These are phyloP conservation scores for Selaginella moellendorffii DNA, from an alignment of 75 land plant species.

Conservation along the genomic window DNA sequence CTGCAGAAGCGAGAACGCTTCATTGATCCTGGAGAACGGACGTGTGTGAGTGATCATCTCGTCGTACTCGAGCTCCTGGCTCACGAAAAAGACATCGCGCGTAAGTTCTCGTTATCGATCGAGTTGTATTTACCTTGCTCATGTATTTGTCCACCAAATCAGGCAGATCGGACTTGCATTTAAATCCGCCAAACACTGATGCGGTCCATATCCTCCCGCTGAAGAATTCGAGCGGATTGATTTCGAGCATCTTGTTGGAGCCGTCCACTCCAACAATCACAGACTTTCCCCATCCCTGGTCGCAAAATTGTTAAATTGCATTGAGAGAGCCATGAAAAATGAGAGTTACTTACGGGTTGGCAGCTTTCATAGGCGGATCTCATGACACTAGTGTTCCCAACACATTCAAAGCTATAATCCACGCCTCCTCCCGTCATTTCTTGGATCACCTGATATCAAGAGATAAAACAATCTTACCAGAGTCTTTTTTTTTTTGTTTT, in stretches of 20 bases:
- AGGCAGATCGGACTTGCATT: constrained; percentile 54
- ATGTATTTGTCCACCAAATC: constrained; percentile 39
- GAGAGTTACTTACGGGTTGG: neutral
- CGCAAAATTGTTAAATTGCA: neutral
- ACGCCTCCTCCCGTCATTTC: constrained; percentile 20
- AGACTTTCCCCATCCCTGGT: constrained; percentile 7
- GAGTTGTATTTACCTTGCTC: constrained; percentile 38
- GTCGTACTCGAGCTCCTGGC: constrained; percentile 29
- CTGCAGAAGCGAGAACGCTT: constrained; percentile 38
- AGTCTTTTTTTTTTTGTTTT: neutral
- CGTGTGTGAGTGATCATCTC: constrained; percentile 25
- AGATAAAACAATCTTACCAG: neutral
- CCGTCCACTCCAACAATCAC: constrained; percentile 7
- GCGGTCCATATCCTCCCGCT: constrained; percentile 40
- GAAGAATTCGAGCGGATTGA: constrained; percentile 44
- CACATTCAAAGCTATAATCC: constrained; percentile 22
- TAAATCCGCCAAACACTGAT: constrained; percentile 51
- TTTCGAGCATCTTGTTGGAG: neutral
- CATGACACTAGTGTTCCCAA: constrained; percentile 16
- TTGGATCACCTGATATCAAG: constrained; percentile 8
- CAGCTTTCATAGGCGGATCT: constrained; percentile 11
- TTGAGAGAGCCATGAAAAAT: neutral
- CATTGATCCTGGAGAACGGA: constrained; percentile 25
- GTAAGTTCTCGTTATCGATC: too few relatives aligned
- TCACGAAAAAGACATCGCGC: neutral